phyloP scores from a whole-genome alignment of 352 stramenopile genomes.

The Phytopythium montanum region DNA sequence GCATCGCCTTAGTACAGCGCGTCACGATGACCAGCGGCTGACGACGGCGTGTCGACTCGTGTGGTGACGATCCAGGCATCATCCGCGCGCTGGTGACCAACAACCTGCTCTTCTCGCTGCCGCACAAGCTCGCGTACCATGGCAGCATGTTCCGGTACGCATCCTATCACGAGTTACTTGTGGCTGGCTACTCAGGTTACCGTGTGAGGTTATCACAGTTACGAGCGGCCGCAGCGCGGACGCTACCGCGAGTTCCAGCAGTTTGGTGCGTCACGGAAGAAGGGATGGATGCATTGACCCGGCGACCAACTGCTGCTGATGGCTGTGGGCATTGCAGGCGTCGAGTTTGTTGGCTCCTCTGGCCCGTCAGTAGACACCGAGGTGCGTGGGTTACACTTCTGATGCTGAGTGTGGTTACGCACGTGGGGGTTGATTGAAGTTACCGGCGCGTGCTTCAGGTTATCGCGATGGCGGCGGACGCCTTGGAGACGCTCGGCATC shows the following conservation, averaged over 20 bases:
- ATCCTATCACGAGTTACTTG: too few species aligned
- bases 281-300: background rate
- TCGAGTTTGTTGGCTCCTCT: conserved; percentile 81
- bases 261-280: conserved; percentile 55
- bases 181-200: background rate
- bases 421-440: background rate
- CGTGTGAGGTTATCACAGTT: conserved; percentile 36
- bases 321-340: conserved; percentile 20
- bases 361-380: conserved; percentile 78
- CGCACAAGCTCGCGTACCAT: conserved; percentile 81
- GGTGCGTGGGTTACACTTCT: conserved; percentile 19
- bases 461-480: conserved; percentile 73
- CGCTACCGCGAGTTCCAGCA: conserved; percentile 88
- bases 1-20: background rate
- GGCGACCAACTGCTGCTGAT: background rate
- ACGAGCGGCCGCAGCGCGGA: conserved; percentile 82
- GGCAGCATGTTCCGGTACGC: conserved; percentile 86
- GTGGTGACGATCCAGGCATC: conserved; percentile 38
- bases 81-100: conserved; percentile 78
- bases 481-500: conserved; percentile 51
- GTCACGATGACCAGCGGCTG: background rate
- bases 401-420: background rate
- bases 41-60: background rate
- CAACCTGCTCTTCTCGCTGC: conserved; percentile 65
- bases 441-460: conserved; percentile 28